Evolutionary conservation across 2,329 filamentous ascomycete genomes (phyloP).

Genomic region (Verticillium albo-atrum): DNA sequence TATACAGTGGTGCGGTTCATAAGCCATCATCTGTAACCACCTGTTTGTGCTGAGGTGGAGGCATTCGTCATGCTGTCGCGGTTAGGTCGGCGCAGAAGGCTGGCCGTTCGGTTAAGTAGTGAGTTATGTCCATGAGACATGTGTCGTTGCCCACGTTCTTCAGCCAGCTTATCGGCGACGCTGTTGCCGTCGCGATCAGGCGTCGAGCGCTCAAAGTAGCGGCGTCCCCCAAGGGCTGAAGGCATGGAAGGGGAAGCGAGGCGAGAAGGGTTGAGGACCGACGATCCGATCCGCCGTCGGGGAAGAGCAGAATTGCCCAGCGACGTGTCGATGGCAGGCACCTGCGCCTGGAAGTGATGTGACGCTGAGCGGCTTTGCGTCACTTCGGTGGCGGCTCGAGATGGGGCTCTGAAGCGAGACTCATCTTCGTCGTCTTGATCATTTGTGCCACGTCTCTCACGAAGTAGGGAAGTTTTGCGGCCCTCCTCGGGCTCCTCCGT

Average conservation of each 20-base stretch:
- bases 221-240: constrained; percentile 33
- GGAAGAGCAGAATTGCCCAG: constrained; percentile 38
- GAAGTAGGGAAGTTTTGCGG: constrained; percentile 38
- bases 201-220: constrained; percentile 43
- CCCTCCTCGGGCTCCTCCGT: constrained; percentile 45
- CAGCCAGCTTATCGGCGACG: constrained; percentile 29
- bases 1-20: constrained; percentile 18
- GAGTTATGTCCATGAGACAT: constrained; percentile 38
- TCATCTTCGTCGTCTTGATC: constrained; percentile 48
- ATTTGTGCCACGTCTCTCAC: constrained; percentile 40
- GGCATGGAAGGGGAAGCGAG: constrained; percentile 34
- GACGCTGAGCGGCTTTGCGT: constrained; percentile 25
- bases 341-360: constrained; percentile 15
- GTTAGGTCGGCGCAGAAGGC: constrained; percentile 36
- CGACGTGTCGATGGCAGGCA: not conserved
- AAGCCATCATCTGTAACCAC: constrained; percentile 39
- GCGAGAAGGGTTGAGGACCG: constrained; percentile 41
- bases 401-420: constrained; percentile 48
- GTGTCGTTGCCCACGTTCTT: constrained; percentile 39
- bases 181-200: constrained; percentile 34
- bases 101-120: constrained; percentile 39
- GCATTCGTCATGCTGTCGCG: constrained; percentile 37
- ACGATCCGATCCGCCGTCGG: constrained; percentile 47
- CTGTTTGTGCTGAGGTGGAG: constrained; percentile 34
- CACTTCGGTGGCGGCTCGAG: constrained; percentile 54